These are phyloP conservation scores for Trichoderma parareesei DNA, from an alignment of 495 filamentous ascomycete genomes.

Conservation along the genomic window DNA sequence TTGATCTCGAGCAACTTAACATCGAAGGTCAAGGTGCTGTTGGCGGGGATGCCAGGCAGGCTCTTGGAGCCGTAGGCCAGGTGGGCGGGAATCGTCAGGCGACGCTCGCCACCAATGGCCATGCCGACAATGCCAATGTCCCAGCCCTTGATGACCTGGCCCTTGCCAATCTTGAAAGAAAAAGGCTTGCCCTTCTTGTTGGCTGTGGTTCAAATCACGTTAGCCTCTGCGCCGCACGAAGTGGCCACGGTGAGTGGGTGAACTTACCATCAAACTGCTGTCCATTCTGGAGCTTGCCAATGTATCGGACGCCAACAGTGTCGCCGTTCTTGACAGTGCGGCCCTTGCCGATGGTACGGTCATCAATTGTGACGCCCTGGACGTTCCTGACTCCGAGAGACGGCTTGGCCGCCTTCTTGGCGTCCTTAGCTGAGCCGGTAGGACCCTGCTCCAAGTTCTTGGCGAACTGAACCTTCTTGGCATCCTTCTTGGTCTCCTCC, in stretches of 20 bases:
- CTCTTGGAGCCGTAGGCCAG: conserved; percentile 80
- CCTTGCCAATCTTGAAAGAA: conserved; percentile 83
- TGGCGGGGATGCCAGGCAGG: conserved; percentile 73
- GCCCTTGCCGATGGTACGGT: conserved; percentile 85
- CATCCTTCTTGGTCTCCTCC: conserved; percentile 48
- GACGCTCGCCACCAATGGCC: conserved; percentile 84
- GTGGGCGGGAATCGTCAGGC: conserved; percentile 76
- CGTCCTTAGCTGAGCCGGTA: conserved; percentile 51
- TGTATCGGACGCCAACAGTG: conserved; percentile 88
- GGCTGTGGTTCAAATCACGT: conserved; percentile 39
- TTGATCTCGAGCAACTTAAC: conserved; percentile 73
- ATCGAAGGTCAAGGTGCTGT: conserved; percentile 88
- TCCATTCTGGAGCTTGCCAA: conserved; percentile 86
- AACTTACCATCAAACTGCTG: conserved; percentile 87
- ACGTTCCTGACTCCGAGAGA: conserved; percentile 64
- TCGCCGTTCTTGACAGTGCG: conserved; percentile 75
- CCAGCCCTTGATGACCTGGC: conserved; percentile 98
- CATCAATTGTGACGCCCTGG: conserved; percentile 83
- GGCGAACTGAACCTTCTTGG: conserved; percentile 98
- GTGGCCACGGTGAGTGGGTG: background rate
- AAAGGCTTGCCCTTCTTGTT: conserved; percentile 99
- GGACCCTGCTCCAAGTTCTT: conserved; percentile 97
- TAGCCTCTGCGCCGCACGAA: conserved; percentile 19
- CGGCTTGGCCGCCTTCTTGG: conserved; percentile 33
- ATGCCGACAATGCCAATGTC: conserved; percentile 91